Base-by-base conservation (phyloP, 495 filamentous ascomycete species). In the Penicillium manginii region DNA sequence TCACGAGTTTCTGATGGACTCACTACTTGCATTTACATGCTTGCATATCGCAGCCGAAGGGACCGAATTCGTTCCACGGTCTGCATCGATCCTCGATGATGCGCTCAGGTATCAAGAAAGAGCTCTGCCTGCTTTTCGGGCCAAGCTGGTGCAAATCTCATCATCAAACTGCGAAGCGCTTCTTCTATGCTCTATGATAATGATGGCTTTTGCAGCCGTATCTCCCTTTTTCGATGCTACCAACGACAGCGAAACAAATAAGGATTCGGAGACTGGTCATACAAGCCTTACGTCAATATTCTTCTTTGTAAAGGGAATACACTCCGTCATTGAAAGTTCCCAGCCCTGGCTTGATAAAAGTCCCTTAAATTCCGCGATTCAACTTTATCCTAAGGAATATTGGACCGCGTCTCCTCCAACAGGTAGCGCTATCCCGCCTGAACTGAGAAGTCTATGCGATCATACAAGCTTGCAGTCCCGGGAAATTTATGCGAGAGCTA, bases 281-380 rank as follows among this genome's bases (percentile, higher is more conserved):
- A 59, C 43, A 50, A 57, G 12, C 37, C 57, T 37, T 39, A 61
- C 8, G n/a, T 61, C 17, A 51, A 59, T 48, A 49, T 57, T 40
- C 35, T 63, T 11, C 29, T 63, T 15, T 56, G 55, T 12, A 49
- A 61, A 11, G 45, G 19, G 55, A 32, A 12, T 61, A 3, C 52
- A 54, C 39, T 54, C 61, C 22, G 40, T 67, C 10, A 61, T 67
- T 10, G 29, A 49, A 4, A 50, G 57, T 19, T 52, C 60, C 9
- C 48, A 51, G 1, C 45, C 58, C 5, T 67, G 60, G 48, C 58
- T 67, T 22, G 58, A 58, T 43, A 35, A 51, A 10, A 58, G 63
- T n/a, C 37, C 52, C 15, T 54, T 54, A 21, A 45, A 31, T 18
- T 1, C 21, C 4, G 15, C 21, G 23, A 54, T 54, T 6, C 17